Conservation (phyloP, 129 eudicot species). For the Silybum marianum region DNA sequence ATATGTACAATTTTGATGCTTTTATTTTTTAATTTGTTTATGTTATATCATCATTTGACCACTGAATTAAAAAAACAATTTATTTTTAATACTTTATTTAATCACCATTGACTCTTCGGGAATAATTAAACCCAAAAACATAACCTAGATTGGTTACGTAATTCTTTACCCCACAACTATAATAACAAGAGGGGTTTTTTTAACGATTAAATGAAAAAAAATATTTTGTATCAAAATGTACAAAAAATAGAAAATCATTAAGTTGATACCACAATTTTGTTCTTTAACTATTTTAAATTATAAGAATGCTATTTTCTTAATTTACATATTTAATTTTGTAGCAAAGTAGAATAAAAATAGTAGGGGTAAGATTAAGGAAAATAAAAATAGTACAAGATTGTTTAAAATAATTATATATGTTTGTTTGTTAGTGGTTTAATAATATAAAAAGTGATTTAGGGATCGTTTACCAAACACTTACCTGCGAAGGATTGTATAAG, state of each 20-base stretch:
- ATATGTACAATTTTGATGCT: conserved; percentile 18
- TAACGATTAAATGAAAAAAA: background rate
- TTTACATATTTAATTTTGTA: background rate
- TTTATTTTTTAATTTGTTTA: background rate
- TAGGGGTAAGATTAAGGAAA: background rate
- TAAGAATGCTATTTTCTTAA: background rate
- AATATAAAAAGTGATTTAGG: too few relatives aligned
- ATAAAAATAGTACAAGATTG: too few relatives aligned
- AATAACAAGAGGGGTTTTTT: background rate
- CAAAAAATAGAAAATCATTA: too few relatives aligned
- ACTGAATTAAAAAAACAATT: background rate
- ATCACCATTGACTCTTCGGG: background rate
- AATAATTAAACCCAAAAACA: background rate
- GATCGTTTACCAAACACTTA: too few relatives aligned
- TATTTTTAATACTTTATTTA: background rate
- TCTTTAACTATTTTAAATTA: background rate
- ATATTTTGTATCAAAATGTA: background rate
- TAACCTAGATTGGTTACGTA: background rate
- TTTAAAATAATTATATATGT: too few relatives aligned
- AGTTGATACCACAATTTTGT: background rate
- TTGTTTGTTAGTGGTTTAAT: too few relatives aligned
- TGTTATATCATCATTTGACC: conserved; percentile 20
- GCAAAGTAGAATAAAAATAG: background rate
- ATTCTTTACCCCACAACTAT: background rate
- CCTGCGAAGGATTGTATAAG: too few relatives aligned